Base-by-base conservation (phyloP, 2,329 filamentous ascomycete species). In the Colletotrichum truncatum region DNA sequence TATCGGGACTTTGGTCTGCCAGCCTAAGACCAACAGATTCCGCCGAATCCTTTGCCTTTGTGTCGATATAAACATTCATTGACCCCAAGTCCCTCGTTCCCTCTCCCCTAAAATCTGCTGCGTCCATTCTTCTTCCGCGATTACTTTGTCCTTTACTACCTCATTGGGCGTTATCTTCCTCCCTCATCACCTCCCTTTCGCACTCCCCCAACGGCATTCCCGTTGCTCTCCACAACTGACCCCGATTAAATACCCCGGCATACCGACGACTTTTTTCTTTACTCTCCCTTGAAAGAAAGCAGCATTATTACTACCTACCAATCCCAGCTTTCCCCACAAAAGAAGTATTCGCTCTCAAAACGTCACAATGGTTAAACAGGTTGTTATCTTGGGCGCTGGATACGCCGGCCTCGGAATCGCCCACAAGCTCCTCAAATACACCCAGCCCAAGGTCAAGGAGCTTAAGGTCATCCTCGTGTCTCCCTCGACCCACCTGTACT, bases 331-430 rank as follows among this genome's bases (percentile, higher is more conserved):
- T 30, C 16, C 11, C 11, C 18, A 28, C 28, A 70, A 23, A 52
- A 43, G 8, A 18, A 49, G 7, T 52, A 30, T 38, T 4, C 6
- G 10, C 16, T 12, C 2, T 38, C 9, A 21, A 30, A 32, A n/a
- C 18, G 21, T 6, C 23, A 55, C 49, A 25, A 65, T 65, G 62
- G 49, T 66, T 6, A 51, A 66, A 30, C 45, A 78, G 30, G 77
- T 87, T 53, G 80, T 87, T 39, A 75, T 87, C 53, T 78, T 87
- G 4, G 85, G 85, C 32, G 82, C 81, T 32, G 81, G 82, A 72
- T 72, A 79, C 39, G 76, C 80, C 38, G 84, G 83, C 65, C 69
- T 85, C 48, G 80, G 81, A 16, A 69, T 84, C 34, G 80, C 84
- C 49, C 85, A 86, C 72, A 82, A 85, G 70, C 79, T 85, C 28